Evolutionary conservation across 345 rosid species (phyloP), one percentile per base, ranked within the genome.

Genomic region (Eucalyptus paniculata): DNA sequence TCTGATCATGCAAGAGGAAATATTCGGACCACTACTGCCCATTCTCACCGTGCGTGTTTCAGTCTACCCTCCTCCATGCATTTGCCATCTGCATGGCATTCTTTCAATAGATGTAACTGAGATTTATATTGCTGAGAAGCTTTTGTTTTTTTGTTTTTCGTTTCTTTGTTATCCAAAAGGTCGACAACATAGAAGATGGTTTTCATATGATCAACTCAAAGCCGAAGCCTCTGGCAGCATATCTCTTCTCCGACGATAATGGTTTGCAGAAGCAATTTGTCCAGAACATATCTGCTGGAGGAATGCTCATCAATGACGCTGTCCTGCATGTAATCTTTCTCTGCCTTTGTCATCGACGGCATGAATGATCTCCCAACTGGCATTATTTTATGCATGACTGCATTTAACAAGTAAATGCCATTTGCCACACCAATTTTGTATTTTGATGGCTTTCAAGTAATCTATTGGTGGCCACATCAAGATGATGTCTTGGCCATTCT

Each of bases 221-320:
- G 89, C 87, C 95, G 2, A 93, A 93, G 60, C 96, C 95, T 60
- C 94, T 94, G 34, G 94, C 95, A 1, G 99, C 99, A 4, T 96
- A 97, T 83, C 93, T 96, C 89, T 97, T 96, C 94, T 93, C 94
- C 53, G 91, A 95, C 56, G 90, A 94, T 87, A 92, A 94, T 88
- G 92, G 92, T 91, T 92, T 96, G 89, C 94, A 94, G 93, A 88
- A 92, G 87, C 86, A 91, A 37, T 96, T 96, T 83, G 95, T 96
- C 60, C 89, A 94, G 58, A 89, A 93, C 65, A 92, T 96, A 85
- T 89, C 95, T 6, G 92, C 97, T 0, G 99, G 99, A 89, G 99
- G 97, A 89, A 94, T 96, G 53, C 67, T 92, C 90, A 90, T 96
- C 91, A 97, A 97, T 54, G 99, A 96, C 85, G 26, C 91, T 13